These are phyloP conservation scores for Emergomyces pasteurianus DNA, from an alignment of 2,329 filamentous ascomycete genomes.

Conservation along the genomic window DNA sequence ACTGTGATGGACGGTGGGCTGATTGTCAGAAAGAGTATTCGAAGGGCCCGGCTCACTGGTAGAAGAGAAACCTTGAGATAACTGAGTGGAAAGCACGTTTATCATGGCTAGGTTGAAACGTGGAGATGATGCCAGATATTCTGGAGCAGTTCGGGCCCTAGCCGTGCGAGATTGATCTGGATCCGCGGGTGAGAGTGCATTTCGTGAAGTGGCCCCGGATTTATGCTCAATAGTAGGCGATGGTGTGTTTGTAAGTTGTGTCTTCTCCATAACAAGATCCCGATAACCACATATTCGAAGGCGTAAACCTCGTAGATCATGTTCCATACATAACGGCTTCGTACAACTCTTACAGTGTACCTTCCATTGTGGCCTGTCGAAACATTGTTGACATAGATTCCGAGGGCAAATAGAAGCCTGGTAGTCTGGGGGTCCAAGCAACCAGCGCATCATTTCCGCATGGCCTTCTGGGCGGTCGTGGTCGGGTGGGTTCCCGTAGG, in stretches of 20 bases:
- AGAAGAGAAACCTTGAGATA: neutral
- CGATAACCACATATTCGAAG: constrained; percentile 46
- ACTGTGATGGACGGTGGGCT: constrained; percentile 13
- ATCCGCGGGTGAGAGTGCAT: neutral
- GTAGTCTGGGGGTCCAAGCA: constrained; percentile 37
- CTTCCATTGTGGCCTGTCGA: constrained; percentile 47
- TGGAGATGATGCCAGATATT: constrained; percentile 2
- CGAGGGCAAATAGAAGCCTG: constrained; percentile 40
- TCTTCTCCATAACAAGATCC: constrained; percentile 41
- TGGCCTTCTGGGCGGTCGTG: constrained; percentile 29
- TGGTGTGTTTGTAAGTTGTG: constrained; percentile 24
- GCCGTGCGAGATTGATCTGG: constrained; percentile 3
- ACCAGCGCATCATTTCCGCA: constrained; percentile 34
- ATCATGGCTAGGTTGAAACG: constrained; percentile 12
- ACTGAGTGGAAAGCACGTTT: constrained; percentile 21
- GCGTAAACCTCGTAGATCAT: constrained; percentile 46
- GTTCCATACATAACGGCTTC: constrained; percentile 46
- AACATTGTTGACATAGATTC: constrained; percentile 46
- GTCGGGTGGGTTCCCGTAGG: constrained; percentile 29
- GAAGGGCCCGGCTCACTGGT: neutral
- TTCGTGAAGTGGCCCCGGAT: neutral
- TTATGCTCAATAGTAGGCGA: neutral
- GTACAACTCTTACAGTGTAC: constrained; percentile 47
- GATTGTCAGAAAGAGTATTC: neutral
- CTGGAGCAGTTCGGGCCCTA: constrained; percentile 1